phyloP scores from a whole-genome alignment of 116 monocot species.

The Papilionanthe hybrid region DNA sequence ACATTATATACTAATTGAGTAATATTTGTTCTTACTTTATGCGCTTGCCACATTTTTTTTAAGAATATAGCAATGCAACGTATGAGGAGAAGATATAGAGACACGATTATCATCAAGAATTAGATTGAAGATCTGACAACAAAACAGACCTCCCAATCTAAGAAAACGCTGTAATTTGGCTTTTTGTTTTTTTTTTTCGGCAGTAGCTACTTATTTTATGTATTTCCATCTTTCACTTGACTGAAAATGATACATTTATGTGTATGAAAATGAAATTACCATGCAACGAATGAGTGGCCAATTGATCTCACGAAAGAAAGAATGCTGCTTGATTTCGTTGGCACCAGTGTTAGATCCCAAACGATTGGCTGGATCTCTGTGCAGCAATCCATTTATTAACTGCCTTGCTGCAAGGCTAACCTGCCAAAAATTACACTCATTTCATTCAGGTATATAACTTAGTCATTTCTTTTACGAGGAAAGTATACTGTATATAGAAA shows the following conservation, averaged over 20 bases:
- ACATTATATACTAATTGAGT: not conserved
- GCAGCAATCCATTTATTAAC: conserved; percentile 69
- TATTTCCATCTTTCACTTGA: not conserved
- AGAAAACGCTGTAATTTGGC: too few relatives aligned
- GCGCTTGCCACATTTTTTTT: not conserved
- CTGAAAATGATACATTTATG: not conserved
- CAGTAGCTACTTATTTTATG: not conserved
- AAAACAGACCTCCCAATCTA: too few relatives aligned
- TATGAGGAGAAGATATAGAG: not conserved
- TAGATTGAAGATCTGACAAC: not conserved
- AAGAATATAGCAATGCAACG: not conserved
- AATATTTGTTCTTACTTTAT: not conserved
- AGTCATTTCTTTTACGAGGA: not conserved
- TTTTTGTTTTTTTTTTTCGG: not conserved
- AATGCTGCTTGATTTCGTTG: conserved; percentile 87
- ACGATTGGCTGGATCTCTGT: conserved; percentile 69
- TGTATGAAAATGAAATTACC: conserved; percentile 32
- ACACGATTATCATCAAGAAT: not conserved
- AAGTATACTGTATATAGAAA: not conserved
- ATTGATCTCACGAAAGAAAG: conserved; percentile 81
- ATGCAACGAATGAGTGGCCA: conserved; percentile 97
- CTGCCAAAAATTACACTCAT: conserved; percentile 27
- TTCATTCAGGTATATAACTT: not conserved
- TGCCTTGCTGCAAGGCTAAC: conserved; percentile 82
- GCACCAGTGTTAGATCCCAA: conserved; percentile 72